These are phyloP conservation scores for Mortierella sp. DNA, from an alignment of 371 early-diverging fungal genomes.

Conservation along the genomic window DNA sequence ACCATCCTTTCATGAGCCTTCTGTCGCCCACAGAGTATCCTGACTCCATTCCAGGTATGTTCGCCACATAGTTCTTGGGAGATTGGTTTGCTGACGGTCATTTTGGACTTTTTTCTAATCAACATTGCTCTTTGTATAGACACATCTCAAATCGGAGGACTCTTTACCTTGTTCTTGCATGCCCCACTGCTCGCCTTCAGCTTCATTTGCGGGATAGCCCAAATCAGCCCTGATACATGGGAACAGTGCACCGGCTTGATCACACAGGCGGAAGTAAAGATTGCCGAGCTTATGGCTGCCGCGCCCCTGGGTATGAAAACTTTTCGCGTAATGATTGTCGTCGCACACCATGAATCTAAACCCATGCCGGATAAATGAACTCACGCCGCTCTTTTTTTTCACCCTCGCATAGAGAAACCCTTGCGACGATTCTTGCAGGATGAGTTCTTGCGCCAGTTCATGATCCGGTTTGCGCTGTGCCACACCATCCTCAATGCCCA, in stretches of 20 bases:
- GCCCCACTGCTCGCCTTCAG: constrained; percentile 83
- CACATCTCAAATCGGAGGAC: constrained; percentile 85
- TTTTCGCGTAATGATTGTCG: too few species aligned
- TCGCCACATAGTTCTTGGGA: background rate
- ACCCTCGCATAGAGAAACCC: constrained; percentile 32
- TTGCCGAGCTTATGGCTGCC: constrained; percentile 66
- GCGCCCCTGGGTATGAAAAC: constrained; percentile 63
- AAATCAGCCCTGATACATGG: constrained; percentile 73
- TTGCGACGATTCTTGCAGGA: constrained; percentile 86
- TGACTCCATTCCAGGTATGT: constrained; percentile 78
- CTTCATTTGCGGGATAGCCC: constrained; percentile 75
- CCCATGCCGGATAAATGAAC: background rate
- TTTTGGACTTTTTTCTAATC: background rate
- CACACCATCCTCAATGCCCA: constrained; percentile 75
- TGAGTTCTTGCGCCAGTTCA: constrained; percentile 89
- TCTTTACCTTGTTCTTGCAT: constrained; percentile 94
- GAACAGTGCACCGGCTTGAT: constrained; percentile 66
- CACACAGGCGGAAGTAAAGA: constrained; percentile 65
- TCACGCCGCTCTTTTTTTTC: background rate
- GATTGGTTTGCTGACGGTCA: background rate
- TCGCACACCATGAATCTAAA: background rate
- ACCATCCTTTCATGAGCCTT: constrained; percentile 87
- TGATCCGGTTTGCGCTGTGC: constrained; percentile 87
- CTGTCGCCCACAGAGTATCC: constrained; percentile 94
- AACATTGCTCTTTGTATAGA: constrained; percentile 55